These are phyloP conservation scores for Tephrocybe sp. DNA, from an alignment of 768 basidiomycete genomes.

Conservation along the genomic window DNA sequence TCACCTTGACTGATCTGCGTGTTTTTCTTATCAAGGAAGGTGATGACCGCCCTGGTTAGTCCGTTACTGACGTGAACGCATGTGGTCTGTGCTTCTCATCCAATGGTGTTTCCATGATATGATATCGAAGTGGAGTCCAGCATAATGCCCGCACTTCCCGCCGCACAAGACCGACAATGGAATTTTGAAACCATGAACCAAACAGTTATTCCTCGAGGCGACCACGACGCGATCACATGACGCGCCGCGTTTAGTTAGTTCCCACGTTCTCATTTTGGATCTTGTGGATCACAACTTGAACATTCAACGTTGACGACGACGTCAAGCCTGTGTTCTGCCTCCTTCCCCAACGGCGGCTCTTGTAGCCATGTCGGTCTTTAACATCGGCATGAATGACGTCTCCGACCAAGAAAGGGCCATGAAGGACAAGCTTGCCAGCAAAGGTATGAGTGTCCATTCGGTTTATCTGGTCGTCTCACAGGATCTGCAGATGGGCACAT, in stretches of 20 bases:
- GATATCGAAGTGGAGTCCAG: not conserved
- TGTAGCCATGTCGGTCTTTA: slow-evolving; percentile 46
- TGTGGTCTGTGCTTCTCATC: not conserved
- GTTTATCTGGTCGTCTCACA: slow-evolving; percentile 9
- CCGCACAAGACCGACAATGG: not conserved
- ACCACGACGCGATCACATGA: slow-evolving; percentile 4
- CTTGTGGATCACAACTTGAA: not conserved
- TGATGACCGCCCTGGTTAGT: not conserved
- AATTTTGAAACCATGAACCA: no score
- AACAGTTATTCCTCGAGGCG: no score
- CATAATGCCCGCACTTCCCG: not conserved
- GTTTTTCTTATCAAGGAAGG: slow-evolving; percentile 16
- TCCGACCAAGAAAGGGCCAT: slow-evolving; percentile 45
- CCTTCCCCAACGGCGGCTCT: slow-evolving; percentile 1
- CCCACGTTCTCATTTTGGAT: not conserved
- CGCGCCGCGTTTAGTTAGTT: slow-evolving; percentile 1
- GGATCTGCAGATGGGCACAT: slow-evolving; percentile 42
- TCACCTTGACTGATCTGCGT: slow-evolving; percentile 7
- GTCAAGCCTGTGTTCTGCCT: not conserved
- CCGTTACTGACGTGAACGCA: not conserved
- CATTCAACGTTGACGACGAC: not conserved
- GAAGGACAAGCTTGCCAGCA: slow-evolving; percentile 49
- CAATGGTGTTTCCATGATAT: no score
- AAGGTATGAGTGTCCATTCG: slow-evolving; percentile 33
- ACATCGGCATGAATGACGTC: slow-evolving; percentile 45